phyloP scores from a whole-genome alignment of 495 filamentous ascomycete species.

The Aspergillus sclerotiicarbonarius region DNA sequence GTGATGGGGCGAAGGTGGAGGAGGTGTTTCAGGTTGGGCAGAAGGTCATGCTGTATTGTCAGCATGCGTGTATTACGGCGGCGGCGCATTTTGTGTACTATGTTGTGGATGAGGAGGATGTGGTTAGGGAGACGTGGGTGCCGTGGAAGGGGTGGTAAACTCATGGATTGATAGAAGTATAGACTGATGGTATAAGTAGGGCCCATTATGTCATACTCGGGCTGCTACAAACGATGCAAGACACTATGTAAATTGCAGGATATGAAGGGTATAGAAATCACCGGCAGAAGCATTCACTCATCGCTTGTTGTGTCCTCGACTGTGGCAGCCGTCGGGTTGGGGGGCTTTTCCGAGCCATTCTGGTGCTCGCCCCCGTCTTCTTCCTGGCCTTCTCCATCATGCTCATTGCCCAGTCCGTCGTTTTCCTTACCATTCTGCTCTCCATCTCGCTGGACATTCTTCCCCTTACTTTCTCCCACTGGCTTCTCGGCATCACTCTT shows the following conservation, averaged over 20 bases:
- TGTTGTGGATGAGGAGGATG: no score
- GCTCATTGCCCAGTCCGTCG: background rate
- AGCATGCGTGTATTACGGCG: no score
- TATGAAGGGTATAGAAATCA: conserved; percentile 11
- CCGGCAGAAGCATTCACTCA: background rate
- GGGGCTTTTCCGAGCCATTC: background rate
- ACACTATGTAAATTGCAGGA: conserved; percentile 2
- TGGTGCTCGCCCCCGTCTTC: background rate
- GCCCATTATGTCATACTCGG: no score
- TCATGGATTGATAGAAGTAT: no score
- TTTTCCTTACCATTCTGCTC: conserved; percentile 9
- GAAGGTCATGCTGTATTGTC: no score
- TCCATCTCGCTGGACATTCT: conserved; percentile 20
- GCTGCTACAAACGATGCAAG: no score
- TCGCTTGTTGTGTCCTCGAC: conserved; percentile 15
- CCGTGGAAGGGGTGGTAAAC: no score
- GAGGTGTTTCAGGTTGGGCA: no score
- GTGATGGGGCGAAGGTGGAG: no score
- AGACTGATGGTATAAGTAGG: no score
- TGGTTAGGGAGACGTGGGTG: no score
- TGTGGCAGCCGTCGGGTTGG: conserved; percentile 1
- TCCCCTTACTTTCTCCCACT: conserved; percentile 19
- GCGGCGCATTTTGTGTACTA: no score
- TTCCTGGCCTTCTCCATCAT: conserved; percentile 1
- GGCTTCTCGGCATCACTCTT: conserved; percentile 24